A percentile compares a stretch with the other conserved stretches of the same genome.
Evolutionary conservation across 2,329 filamentous ascomycete genomes (phyloP).

Genomic region (Dichotomopilus funicola): DNA sequence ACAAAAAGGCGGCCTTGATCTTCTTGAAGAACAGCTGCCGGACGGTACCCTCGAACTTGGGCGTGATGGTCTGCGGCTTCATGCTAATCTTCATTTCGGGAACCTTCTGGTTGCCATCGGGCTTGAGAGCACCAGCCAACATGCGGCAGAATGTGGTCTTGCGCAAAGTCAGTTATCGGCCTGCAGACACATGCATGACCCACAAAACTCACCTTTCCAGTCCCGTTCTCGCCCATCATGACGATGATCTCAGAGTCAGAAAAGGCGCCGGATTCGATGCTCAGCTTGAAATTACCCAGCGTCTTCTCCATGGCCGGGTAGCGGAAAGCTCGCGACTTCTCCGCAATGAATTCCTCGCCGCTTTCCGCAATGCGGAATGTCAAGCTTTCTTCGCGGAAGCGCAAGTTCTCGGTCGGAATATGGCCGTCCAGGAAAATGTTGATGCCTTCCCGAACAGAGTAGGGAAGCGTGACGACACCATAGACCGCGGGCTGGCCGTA

Average conservation of each 20-base stretch:
- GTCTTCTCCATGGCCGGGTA: conserved; percentile 94
- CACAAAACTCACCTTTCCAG: conserved; percentile 46
- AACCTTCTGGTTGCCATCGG: conserved; percentile 69
- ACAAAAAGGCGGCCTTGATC: conserved; percentile 94
- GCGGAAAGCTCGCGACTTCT: conserved; percentile 76
- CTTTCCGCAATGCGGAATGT: conserved; percentile 92
- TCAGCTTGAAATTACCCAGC: conserved; percentile 78
- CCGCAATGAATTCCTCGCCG: conserved; percentile 77
- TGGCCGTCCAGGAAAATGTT: conserved; percentile 97
- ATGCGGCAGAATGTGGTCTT: conserved; percentile 97
- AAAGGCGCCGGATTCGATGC: conserved; percentile 75
- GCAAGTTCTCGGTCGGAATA: conserved; percentile 95
- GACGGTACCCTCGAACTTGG: conserved; percentile 95
- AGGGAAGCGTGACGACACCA: conserved; percentile 91
- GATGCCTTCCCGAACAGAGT: conserved; percentile 97
- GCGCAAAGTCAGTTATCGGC: not conserved
- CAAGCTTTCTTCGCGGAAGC: conserved; percentile 94
- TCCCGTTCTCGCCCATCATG: conserved; percentile 99
- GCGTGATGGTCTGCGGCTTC: conserved; percentile 99
- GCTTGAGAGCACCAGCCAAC: conserved; percentile 87
- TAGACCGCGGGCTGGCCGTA: conserved; percentile 95
- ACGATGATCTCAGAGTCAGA: conserved; percentile 98
- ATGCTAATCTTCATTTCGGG: conserved; percentile 96
- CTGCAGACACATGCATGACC: not conserved
- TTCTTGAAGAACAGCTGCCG: conserved; percentile 99